Base-by-base conservation (phyloP, 768 basidiomycete genomes). In the Pleurotus cornucopiae region DNA sequence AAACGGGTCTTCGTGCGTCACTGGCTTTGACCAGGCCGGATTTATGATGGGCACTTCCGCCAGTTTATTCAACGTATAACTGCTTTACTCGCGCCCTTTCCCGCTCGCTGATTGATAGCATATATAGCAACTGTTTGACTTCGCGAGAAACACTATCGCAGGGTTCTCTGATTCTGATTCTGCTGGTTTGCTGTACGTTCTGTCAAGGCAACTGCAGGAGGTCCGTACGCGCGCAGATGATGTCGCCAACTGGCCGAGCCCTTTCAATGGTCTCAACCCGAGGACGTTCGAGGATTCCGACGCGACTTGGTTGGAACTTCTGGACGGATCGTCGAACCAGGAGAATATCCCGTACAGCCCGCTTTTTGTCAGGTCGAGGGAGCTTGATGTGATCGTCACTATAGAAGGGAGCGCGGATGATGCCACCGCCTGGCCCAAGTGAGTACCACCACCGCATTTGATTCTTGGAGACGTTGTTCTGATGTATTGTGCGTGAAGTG, bases 11-110 rank as follows among this genome's bases (percentile, higher is more conserved):
- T 68, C 80, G 1, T 95, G 93, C 66, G 84, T 85, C 11, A 80
- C 78, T 4, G 85, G 84, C 5, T 92, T 91, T 62, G 89, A 92
- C 64, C 87, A 88, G 66, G 80, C 78, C 0, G 79, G 78, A 0
- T 93, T 90, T 65, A 66, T 92, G 34, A 86, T 90, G 76, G 91
- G 88, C 6, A 82, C 82, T 2, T 90, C 89, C 38, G 81, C 88
- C 14, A 85, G 79, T 61, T 66, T 88, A 21, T 89, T 89, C 69
- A 85, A 84, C 60, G 84, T 82, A 60, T 11, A 9, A 11, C 11
- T 11, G 30, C 55, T 72, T 60, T 20, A 21, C 43, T 52, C 55
- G 20, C 25, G 37, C 18, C 30, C 23, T 7, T 9, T 14, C 23
- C 40, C 14, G 11, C 16, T 52, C 6, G 3, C 18, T 48, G 4